Base-by-base conservation (phyloP, 345 rosid genomes). In the Balakata baccata region DNA sequence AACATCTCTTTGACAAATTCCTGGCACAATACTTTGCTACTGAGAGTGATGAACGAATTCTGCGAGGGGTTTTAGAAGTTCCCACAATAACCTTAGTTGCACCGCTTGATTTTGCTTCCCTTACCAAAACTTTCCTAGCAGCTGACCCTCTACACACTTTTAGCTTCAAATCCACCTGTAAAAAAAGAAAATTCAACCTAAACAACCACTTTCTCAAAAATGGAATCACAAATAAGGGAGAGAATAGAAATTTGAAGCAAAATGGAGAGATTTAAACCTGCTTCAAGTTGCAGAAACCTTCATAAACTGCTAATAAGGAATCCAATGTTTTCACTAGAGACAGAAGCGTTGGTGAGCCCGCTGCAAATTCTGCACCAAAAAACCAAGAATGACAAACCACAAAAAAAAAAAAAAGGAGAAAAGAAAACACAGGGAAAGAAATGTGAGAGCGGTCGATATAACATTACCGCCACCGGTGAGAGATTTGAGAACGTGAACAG, bases 201-300 rank as follows among this genome's bases (percentile, higher is more conserved):
- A 51, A 45, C 46, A 29, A 62, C 20, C 3, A 53, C 3, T 5
- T 20, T 69, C 9, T 20, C 20, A 54, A 9, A 45, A 58, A 10
- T 23, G 7, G 6, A 23, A 13, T 5, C 17, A 1, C 1, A 22
- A 29, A 6, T 13, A 43, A 11, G 6, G 3, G 17, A 16, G 6
- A 23, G 39, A 13, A 2, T 13, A 7, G 23, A 20, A 54, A 54
- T 18, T 2, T 10, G 62, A 52, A 69, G 16, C 46, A 18, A 53
- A 45, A 62, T 69, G 66, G 71, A 0, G 43, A n/a, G 12, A 29
- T 29, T 29, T 1, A 53, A 52, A 82, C 98, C 97, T 90, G 98
- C 67, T 94, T 94, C 79, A 94, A 79, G 81, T 90, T 89, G 92
- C 98, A 94, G 92, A 94, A 92, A 66, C 98, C 96, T 85, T 94